Evolutionary conservation across 148 eudicot genomes (phyloP).

Genomic region (Nepenthes mirabilis): DNA sequence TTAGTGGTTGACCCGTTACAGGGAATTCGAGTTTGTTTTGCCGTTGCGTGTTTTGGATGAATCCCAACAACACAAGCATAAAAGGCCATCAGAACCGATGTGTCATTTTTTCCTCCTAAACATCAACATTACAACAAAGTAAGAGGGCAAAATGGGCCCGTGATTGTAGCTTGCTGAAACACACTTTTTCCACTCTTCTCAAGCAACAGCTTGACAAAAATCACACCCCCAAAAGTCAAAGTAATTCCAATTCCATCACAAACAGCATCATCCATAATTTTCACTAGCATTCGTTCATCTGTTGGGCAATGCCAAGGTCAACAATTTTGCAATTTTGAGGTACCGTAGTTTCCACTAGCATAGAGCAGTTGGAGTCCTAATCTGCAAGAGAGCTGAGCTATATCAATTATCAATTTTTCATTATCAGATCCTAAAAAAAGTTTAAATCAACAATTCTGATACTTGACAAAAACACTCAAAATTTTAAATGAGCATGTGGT

Average conservation of each 20-base stretch:
- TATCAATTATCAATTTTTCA: neutral
- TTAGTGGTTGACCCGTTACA: no score
- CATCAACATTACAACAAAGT: neutral
- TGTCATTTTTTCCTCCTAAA: neutral
- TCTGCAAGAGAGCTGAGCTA: slow-evolving; percentile 2
- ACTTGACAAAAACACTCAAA: no score
- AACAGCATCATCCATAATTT: slow-evolving; percentile 45
- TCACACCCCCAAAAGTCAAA: slow-evolving; percentile 2
- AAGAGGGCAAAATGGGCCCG: neutral
- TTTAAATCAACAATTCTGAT: no score
- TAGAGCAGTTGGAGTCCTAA: neutral
- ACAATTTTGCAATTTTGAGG: neutral
- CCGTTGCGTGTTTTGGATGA: no score
- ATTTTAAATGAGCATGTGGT: no score
- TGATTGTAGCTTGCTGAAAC: slow-evolving; percentile 59
- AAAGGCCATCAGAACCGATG: neutral
- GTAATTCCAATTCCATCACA: slow-evolving; percentile 20
- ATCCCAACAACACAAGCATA: no score
- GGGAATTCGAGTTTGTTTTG: no score
- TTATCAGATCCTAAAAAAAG: neutral
- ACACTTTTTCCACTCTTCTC: slow-evolving; percentile 34
- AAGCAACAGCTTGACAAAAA: slow-evolving; percentile 1
- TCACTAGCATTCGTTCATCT: slow-evolving; percentile 29
- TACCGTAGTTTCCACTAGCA: neutral
- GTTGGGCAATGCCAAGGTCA: slow-evolving; percentile 56